Conservation (phyloP, 1,139 yeast species). For the Blastobotrys elegans region DNA sequence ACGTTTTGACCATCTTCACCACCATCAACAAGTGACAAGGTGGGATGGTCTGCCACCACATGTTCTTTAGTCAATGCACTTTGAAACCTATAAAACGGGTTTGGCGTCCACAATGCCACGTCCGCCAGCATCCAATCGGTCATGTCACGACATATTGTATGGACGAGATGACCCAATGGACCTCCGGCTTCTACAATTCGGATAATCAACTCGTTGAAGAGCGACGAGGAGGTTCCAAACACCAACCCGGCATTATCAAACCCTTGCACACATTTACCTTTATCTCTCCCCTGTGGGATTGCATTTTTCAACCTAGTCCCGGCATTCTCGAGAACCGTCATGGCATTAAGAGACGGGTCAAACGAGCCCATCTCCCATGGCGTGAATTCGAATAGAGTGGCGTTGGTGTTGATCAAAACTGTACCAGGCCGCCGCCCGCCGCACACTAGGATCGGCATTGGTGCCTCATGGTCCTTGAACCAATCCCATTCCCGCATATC, state of each 20-base stretch:
- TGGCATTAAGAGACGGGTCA: constrained; percentile 71
- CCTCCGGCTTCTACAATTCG: neutral
- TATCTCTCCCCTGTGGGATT: constrained; percentile 40
- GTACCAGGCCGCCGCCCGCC: constrained; percentile 63
- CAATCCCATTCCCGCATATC: constrained; percentile 47
- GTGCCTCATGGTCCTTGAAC: constrained; percentile 61
- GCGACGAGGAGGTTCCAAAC: constrained; percentile 69
- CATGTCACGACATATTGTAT: neutral
- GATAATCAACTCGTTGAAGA: constrained; percentile 56
- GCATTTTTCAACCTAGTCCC: constrained; percentile 69
- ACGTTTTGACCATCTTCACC: constrained; percentile 80
- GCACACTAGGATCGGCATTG: constrained; percentile 77
- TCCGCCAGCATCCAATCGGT: constrained; percentile 38
- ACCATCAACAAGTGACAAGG: constrained; percentile 75
- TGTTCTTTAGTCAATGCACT: neutral
- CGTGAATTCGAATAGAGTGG: constrained; percentile 70
- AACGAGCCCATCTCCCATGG: constrained; percentile 87
- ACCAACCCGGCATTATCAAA: constrained; percentile 72
- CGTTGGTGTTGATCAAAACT: constrained; percentile 49
- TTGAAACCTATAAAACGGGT: constrained; percentile 50
- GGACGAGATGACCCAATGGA: neutral
- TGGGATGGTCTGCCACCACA: constrained; percentile 29
- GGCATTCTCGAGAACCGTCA: constrained; percentile 62
- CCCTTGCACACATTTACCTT: constrained; percentile 60
- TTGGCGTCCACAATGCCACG: constrained; percentile 62